Percentiles rank a stretch among this genome's conserved stretches.
Conservation (phyloP, 2,329 filamentous ascomycete species). For the Biscogniauxia marginata region DNA sequence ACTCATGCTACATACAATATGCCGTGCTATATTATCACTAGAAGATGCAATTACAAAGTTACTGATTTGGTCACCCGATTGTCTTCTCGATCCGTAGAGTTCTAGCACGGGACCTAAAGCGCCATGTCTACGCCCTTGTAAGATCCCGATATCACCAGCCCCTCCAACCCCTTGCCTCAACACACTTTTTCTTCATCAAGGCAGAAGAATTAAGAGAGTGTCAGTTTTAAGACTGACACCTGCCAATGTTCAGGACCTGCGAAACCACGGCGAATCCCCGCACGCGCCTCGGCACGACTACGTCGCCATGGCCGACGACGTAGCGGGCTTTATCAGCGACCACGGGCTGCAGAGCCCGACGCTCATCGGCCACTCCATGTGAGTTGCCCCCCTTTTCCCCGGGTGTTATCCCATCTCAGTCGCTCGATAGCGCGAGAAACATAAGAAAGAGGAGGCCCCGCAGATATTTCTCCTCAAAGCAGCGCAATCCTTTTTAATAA, state of each 20-base stretch:
- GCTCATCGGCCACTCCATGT: conserved; percentile 94
- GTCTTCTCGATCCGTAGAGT: conserved; percentile 49
- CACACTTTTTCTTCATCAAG: conserved; percentile 8
- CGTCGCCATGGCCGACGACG: conserved; percentile 75
- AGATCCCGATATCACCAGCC: no score
- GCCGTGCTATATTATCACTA: no score
- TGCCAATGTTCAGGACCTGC: conserved; percentile 63
- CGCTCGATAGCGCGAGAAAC: no score
- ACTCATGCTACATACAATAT: not conserved
- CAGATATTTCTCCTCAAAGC: not conserved
- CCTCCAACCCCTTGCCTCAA: not conserved
- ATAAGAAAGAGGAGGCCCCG: no score
- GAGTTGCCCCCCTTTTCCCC: conserved; percentile 26
- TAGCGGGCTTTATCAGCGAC: conserved; percentile 72
- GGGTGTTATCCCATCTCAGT: not conserved
- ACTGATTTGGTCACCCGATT: conserved; percentile 13
- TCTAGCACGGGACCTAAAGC: conserved; percentile 75
- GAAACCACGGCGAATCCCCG: conserved; percentile 90
- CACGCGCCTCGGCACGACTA: conserved; percentile 79
- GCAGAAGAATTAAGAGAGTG: not conserved
- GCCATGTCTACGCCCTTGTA: conserved; percentile 80
- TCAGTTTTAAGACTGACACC: not conserved
- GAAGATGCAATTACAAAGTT: no score
- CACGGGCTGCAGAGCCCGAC: conserved; percentile 70
- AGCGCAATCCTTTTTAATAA: not conserved